Conservation (phyloP, 2,329 filamentous ascomycete species). For the Cladosporium sp. region DNA sequence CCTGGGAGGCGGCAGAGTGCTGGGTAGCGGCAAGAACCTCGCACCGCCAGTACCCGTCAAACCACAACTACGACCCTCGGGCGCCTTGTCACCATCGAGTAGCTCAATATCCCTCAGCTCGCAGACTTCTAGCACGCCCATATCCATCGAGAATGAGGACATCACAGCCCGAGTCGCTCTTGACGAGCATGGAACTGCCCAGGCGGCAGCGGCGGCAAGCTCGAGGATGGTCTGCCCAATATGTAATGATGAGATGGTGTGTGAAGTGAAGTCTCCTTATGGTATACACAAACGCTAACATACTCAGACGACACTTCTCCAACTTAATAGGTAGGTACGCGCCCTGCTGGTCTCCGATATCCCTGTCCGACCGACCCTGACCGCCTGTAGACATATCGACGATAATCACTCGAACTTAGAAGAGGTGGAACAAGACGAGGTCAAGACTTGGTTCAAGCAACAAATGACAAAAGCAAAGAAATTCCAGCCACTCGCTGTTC, state of each 20-base stretch:
- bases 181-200: conserved; percentile 58
- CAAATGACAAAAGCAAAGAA: conserved; percentile 91
- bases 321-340: conserved; percentile 72
- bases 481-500: conserved; percentile 85
- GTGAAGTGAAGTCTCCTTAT: background rate
- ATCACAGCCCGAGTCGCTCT: conserved; percentile 79
- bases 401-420: conserved; percentile 88
- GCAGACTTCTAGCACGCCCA: conserved; percentile 69
- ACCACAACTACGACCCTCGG: conserved; percentile 41
- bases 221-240: conserved; percentile 89
- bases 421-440: conserved; percentile 85
- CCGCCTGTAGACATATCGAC: conserved; percentile 68
- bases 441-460: conserved; percentile 95
- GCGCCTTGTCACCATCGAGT: conserved; percentile 62
- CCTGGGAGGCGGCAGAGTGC: conserved; percentile 86
- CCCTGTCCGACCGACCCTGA: conserved; percentile 24
- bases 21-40: conserved; percentile 83
- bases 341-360: background rate
- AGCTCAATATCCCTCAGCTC: conserved; percentile 81
- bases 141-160: conserved; percentile 74
- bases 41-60: conserved; percentile 51
- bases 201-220: conserved; percentile 59
- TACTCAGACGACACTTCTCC: conserved; percentile 78
- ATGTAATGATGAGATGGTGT: conserved; percentile 95
- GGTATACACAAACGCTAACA: conserved; percentile 30